These are phyloP conservation scores for Cyberlindnera xishuangbannaensis DNA, from an alignment of 805 yeast genomes.

Conservation along the genomic window DNA sequence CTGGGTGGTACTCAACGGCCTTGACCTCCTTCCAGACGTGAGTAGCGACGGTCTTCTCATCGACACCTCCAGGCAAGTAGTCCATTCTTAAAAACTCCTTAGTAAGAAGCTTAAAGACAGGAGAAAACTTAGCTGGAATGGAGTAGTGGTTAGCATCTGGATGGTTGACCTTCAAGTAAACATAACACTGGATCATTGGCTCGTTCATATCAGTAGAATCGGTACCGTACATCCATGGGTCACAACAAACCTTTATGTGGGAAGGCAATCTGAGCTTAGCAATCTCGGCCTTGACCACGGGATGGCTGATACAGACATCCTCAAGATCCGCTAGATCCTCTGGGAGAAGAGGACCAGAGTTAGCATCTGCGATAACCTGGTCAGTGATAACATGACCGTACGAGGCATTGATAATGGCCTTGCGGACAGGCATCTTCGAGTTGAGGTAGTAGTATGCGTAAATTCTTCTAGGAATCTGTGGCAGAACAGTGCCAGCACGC, in stretches of 20 bases:
- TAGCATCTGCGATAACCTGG: conserved; percentile 51
- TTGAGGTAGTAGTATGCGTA: conserved; percentile 62
- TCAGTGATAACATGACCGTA: conserved; percentile 56
- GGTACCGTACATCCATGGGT: conserved; percentile 87
- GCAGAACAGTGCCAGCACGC: conserved; percentile 46
- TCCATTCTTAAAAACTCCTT: conserved; percentile 65
- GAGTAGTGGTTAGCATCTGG: conserved; percentile 73
- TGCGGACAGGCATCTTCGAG: conserved; percentile 47
- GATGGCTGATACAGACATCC: conserved; percentile 44
- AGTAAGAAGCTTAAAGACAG: conserved; percentile 61
- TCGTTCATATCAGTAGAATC: conserved; percentile 47
- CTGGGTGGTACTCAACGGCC: conserved; percentile 70
- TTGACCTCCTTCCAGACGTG: conserved; percentile 54
- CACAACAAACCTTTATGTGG: conserved; percentile 48
- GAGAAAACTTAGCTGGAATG: conserved; percentile 65
- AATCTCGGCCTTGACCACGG: conserved; percentile 55
- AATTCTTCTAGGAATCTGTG: conserved; percentile 61
- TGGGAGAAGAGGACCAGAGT: conserved; percentile 66
- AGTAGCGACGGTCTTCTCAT: conserved; percentile 49
- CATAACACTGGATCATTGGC: conserved; percentile 66
- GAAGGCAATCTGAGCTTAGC: conserved; percentile 59
- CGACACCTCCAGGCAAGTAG: conserved; percentile 66
- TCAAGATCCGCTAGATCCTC: conserved; percentile 57
- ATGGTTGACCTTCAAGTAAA: conserved; percentile 67
- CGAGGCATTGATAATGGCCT: conserved; percentile 65